Evolutionary conservation across 2,329 filamentous ascomycete genomes (phyloP), one percentile per base, ranked within the genome.

Genomic region (Colletotrichum limetticola): DNA sequence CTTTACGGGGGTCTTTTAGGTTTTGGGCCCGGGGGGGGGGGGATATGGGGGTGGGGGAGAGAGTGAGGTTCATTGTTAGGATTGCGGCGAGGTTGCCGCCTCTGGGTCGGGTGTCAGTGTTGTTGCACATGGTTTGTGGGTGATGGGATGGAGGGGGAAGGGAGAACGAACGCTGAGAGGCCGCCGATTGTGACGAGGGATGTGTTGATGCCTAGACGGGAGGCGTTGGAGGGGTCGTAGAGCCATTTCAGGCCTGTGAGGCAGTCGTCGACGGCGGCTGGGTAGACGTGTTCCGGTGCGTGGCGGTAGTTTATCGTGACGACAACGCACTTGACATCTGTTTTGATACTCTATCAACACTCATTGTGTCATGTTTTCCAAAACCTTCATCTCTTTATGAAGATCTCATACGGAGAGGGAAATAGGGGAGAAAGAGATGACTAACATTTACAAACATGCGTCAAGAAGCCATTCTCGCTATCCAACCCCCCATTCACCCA

Each of bases 401-500:
- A 35, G 32, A 12, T 35, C 11, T 12, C 11, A 35, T 12, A 5
- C 32, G 11, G 4, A 14, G 26, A 24, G 8, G 9, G 8, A n/a
- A 11, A 2, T 14, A 5, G 16, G 30, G 16, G 22, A 5, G 14
- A 19, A 22, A 35, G 32, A 35, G 32, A 35, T 35, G 11, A 24
- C 46, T 16, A 7, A 71, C 63, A 19, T 28, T 79, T 68, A 61
- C 81, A 83, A 9, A 80, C 71, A 61, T 78, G 77, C 5, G 78
- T 80, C 57, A 79, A 79, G 49, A 83, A 79, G 42, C 80, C 81
- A 11, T 79, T 80, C 9, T 82, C 81, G 64, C 77, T 82, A 7
- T 77, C 77, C 6, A 83, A 62, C 3, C 79, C 79, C 1, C 83
- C 83, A 64, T 82, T 77, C 5, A 80, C 82, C 82, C 82, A 84